Evolutionary conservation across 1,139 yeast genomes (phyloP).

Genomic region (Pneumocystis murina): DNA sequence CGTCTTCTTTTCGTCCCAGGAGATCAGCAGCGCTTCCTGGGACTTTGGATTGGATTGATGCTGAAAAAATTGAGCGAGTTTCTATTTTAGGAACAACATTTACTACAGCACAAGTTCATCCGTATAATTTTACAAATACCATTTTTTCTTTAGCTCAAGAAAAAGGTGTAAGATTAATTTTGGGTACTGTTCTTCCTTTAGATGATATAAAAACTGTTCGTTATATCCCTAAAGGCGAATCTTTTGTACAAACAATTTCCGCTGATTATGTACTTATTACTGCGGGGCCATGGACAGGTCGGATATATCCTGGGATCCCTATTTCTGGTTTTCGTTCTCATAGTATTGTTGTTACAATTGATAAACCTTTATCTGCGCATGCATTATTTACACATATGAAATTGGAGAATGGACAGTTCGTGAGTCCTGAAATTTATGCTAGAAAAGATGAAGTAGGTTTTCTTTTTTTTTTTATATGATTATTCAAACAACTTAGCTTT

Average conservation of each 20-base stretch:
- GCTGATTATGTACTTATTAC: conserved; percentile 73
- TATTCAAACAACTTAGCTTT: conserved; percentile 19
- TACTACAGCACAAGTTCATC: conserved; percentile 94
- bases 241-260: conserved; percentile 21
- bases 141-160: conserved; percentile 68
- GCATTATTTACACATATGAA: conserved; percentile 88
- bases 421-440: conserved; percentile 76
- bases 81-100: conserved; percentile 70
- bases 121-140: conserved; percentile 76
- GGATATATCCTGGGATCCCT: conserved; percentile 78
- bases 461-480: neutral
- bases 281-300: conserved; percentile 95
- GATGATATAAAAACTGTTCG: conserved; percentile 2
- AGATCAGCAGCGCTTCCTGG: conserved; percentile 35
- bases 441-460: conserved; percentile 67
- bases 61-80: conserved; percentile 54
- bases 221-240: conserved; percentile 2
- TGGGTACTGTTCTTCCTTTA: conserved; percentile 39
- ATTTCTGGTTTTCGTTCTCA: conserved; percentile 87
- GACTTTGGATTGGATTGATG: conserved; percentile 70
- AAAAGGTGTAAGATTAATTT: conserved; percentile 63
- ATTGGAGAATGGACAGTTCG: conserved; percentile 44
- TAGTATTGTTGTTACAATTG: conserved; percentile 80
- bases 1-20: conserved; percentile 41
- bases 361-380: conserved; percentile 59